Evolutionary conservation across 306 rosid genomes (phyloP).

Genomic region (Rubus parviflorus): DNA sequence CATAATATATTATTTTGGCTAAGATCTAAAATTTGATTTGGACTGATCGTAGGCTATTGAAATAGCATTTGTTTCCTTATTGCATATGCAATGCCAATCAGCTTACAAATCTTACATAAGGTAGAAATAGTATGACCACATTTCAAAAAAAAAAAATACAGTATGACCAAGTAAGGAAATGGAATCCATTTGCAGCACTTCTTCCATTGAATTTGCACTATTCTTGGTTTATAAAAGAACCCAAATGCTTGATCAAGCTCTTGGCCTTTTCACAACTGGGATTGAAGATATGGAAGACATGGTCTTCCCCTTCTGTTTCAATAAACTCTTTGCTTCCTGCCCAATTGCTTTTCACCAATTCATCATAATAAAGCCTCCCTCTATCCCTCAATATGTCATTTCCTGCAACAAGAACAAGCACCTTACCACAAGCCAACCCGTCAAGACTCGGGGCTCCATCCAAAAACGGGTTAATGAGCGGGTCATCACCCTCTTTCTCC

Average conservation of each 20-base stretch:
- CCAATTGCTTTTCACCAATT: slow-evolving; percentile 55
- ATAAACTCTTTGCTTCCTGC: slow-evolving; percentile 45
- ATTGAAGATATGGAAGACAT: slow-evolving; percentile 58
- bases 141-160: neutral
- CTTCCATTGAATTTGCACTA: neutral
- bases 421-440: slow-evolving; percentile 42
- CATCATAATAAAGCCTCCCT: slow-evolving; percentile 67
- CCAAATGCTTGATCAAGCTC: slow-evolving; percentile 45
- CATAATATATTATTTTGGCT: neutral
- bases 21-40: neutral
- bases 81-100: neutral
- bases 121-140: too few species aligned
- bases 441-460: slow-evolving; percentile 62
- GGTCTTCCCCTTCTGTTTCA: slow-evolving; percentile 68
- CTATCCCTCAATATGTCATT: slow-evolving; percentile 71
- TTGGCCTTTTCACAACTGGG: slow-evolving; percentile 54
- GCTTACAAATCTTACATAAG: neutral
- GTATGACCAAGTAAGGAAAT: neutral
- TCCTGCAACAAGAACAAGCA: slow-evolving; percentile 59
- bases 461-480: slow-evolving; percentile 68
- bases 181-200: neutral
- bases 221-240: slow-evolving; percentile 42
- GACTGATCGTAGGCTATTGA: neutral
- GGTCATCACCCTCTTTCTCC: slow-evolving; percentile 59
- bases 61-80: neutral